Evolutionary conservation across 768 basidiomycete genomes (phyloP).

Genomic region (Leccinum broughii): DNA sequence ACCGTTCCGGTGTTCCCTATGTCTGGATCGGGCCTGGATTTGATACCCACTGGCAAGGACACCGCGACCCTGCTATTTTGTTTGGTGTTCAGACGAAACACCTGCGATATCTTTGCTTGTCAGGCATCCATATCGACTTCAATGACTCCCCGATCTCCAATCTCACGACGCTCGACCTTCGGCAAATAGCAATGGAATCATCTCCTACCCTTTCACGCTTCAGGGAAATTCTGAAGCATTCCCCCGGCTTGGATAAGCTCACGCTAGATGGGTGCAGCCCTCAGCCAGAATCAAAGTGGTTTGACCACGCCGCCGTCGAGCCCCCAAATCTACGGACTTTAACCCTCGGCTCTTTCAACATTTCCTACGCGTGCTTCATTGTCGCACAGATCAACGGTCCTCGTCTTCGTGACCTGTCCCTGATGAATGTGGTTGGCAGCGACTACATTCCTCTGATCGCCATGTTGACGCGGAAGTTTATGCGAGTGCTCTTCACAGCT

Average conservation of each 20-base stretch:
- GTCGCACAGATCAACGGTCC: too few species aligned
- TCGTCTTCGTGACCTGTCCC: conserved; percentile 40
- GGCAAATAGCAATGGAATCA: conserved; percentile 52
- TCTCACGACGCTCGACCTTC: conserved; percentile 65
- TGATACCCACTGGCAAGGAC: conserved; percentile 33
- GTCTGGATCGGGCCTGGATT: conserved; percentile 46
- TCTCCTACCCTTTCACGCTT: too few species aligned
- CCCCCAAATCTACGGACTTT: too few species aligned
- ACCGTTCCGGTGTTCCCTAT: conserved; percentile 52
- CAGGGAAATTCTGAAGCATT: too few species aligned
- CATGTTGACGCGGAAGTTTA: conserved; percentile 48
- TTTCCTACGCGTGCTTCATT: too few species aligned
- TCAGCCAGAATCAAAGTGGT: too few species aligned
- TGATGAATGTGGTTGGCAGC: conserved; percentile 52
- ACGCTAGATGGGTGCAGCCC: too few species aligned
- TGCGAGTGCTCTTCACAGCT: conserved; percentile 55
- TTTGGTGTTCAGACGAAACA: conserved; percentile 46
- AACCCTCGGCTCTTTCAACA: too few species aligned
- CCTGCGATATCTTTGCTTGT: conserved; percentile 49
- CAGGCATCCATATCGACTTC: conserved; percentile 67
- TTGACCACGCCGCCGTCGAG: too few species aligned
- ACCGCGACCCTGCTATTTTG: conserved; percentile 46
- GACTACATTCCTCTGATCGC: conserved; percentile 53
- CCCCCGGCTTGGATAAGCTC: too few species aligned
- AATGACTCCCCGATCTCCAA: conserved; percentile 44